Evolutionary conservation across 768 basidiomycete genomes (phyloP).

Genomic region (Lactarius evosmus): DNA sequence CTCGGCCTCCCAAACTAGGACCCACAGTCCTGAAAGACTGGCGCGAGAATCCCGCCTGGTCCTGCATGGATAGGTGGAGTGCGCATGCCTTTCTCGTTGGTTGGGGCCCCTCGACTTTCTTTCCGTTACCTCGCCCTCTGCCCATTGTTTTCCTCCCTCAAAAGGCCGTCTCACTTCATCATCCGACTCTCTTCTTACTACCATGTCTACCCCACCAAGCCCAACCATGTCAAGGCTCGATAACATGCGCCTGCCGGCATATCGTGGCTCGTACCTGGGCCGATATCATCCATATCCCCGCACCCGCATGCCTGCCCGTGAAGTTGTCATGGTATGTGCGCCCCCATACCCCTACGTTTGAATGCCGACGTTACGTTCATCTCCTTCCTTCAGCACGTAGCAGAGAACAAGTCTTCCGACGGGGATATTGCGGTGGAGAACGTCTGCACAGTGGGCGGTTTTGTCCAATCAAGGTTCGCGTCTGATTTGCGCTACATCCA

Average conservation of each 20-base stretch:
- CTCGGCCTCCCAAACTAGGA: conserved; percentile 15
- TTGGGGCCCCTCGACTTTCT: not conserved
- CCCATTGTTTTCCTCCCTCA: not conserved
- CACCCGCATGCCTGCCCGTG: conserved; percentile 15
- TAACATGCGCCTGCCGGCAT: conserved; percentile 24
- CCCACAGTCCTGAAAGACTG: not conserved
- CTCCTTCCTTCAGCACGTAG: not conserved
- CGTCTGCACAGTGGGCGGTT: conserved; percentile 1
- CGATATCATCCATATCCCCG: conserved; percentile 27
- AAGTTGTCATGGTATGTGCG: conserved; percentile 18
- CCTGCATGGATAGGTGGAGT: conserved; percentile 4
- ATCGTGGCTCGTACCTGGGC: conserved; percentile 21
- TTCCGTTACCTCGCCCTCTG: conserved; percentile 19
- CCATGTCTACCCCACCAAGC: conserved; percentile 14
- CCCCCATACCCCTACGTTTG: not conserved
- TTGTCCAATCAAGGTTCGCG: not conserved
- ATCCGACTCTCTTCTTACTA: not conserved
- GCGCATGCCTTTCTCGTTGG: conserved; percentile 7
- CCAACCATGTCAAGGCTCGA: conserved; percentile 6
- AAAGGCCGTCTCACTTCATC: not conserved
- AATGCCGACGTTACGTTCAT: not conserved
- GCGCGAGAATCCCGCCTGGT: conserved; percentile 4
- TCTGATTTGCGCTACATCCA: not conserved
- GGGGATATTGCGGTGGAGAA: conserved; percentile 1
- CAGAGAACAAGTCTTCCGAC: conserved; percentile 6